Percentiles rank a stretch among this genome's conserved stretches.
phyloP scores from a whole-genome alignment of 805 yeast genomes.

The Nakazawaea ernobii region DNA sequence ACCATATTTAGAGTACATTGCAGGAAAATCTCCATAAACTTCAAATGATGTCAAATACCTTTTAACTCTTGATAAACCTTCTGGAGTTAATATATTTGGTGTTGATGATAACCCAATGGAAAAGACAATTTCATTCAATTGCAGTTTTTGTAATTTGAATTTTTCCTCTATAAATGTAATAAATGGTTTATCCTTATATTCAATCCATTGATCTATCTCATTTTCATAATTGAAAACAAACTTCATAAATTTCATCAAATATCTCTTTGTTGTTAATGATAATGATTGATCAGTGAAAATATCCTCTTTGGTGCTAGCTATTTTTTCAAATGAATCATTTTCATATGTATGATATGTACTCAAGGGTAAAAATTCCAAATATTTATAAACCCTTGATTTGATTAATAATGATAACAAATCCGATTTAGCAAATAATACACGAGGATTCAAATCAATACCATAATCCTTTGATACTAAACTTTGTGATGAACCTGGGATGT shows the following conservation, averaged over 20 bases:
- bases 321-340: slow-evolving; percentile 82
- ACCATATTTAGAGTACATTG: slow-evolving; percentile 85
- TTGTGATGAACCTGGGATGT: slow-evolving; percentile 58
- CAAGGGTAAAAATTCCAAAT: slow-evolving; percentile 86
- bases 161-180: slow-evolving; percentile 51
- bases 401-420: slow-evolving; percentile 75
- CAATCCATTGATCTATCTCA: slow-evolving; percentile 50
- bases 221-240: slow-evolving; percentile 71
- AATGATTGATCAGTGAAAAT: slow-evolving; percentile 86
- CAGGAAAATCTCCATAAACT: slow-evolving; percentile 93
- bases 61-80: slow-evolving; percentile 75
- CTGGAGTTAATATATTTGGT: slow-evolving; percentile 56
- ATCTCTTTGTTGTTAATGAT: slow-evolving; percentile 69
- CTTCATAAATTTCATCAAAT: slow-evolving; percentile 86
- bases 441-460: slow-evolving; percentile 85
- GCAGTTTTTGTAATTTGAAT: slow-evolving; percentile 68
- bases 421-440: slow-evolving; percentile 83
- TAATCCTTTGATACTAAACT: slow-evolving; percentile 63
- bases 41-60: slow-evolving; percentile 82
- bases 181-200: slow-evolving; percentile 52
- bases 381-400: slow-evolving; percentile 82
- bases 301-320: slow-evolving; percentile 84
- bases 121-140: slow-evolving; percentile 75
- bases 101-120: slow-evolving; percentile 78
- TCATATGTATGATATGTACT: slow-evolving; percentile 91